phyloP scores from a whole-genome alignment of 805 yeast genomes.

The Myxozyma neglecta region DNA sequence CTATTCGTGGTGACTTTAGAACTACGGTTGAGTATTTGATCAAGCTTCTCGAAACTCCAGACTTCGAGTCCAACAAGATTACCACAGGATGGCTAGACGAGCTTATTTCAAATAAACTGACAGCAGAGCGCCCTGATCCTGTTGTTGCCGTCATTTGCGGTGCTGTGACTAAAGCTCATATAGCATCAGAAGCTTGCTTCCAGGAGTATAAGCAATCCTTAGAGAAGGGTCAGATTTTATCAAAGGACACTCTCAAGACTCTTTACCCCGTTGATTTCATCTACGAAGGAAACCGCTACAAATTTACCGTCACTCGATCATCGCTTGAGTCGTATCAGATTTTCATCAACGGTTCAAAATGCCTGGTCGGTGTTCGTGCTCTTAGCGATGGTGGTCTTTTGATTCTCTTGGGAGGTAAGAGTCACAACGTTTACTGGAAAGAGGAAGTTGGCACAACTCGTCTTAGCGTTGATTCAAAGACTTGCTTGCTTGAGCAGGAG shows the following conservation, averaged over 20 bases:
- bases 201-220: slow-evolving; percentile 70
- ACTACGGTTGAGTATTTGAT: slow-evolving; percentile 97
- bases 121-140: slow-evolving; percentile 96
- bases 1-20: slow-evolving; percentile 97
- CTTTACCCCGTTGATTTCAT: slow-evolving; percentile 92
- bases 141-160: slow-evolving; percentile 92
- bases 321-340: slow-evolving; percentile 81
- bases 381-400: slow-evolving; percentile 93
- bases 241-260: slow-evolving; percentile 76
- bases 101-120: slow-evolving; percentile 85
- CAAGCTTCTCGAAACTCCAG: slow-evolving; percentile 92
- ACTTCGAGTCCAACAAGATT: slow-evolving; percentile 91
- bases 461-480: slow-evolving; percentile 90
- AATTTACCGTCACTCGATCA: slow-evolving; percentile 93
- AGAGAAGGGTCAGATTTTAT: slow-evolving; percentile 94
- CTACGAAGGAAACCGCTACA: slow-evolving; percentile 88
- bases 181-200: slow-evolving; percentile 68
- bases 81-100: slow-evolving; percentile 99
- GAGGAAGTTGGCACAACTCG: slow-evolving; percentile 96
- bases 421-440: slow-evolving; percentile 96
- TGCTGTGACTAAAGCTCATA: slow-evolving; percentile 93
- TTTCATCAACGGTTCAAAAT: slow-evolving; percentile 90
- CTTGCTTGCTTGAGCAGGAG: slow-evolving; percentile 90
- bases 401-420: slow-evolving; percentile 83
- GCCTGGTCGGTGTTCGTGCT: slow-evolving; percentile 82